Evolutionary conservation across 768 basidiomycete species (phyloP), one percentile per base, ranked within the genome.

Genomic region (Russula abietina): DNA sequence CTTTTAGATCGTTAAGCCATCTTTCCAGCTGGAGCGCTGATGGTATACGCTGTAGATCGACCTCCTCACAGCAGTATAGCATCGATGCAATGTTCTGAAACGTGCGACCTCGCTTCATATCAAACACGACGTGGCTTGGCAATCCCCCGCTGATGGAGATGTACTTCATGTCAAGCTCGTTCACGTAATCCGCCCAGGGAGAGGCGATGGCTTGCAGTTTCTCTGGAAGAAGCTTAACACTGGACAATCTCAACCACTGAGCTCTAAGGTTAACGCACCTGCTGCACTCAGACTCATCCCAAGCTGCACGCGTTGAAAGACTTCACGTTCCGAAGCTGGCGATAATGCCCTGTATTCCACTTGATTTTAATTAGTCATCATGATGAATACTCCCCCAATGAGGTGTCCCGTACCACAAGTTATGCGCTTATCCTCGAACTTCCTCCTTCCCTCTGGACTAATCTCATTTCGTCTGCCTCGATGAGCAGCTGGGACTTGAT

Each of bases 301-400:
- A 45, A 93, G 72, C 67, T 93, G 91, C 17, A 93, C 91, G 30
- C 91, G 79, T 67, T 89, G 87, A 69, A 90, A 91, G 24, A 92
- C 85, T 57, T 93, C 91, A 54, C 90, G 82, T 71, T 93, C 89
- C 4, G 78, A 75, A 6, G 77, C 76, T 14, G 81, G 77, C 2
- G 78, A 71, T 1, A 93, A 74, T 32, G 76, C 71, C 39, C 76
- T 72, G 67, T 92, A 93, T 72, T 91, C 88, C 53, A 90, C 90
- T 60, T 45, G 24, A 32, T 30, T 38, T 30, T 22, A 5, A 33
- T 59, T 33, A 62, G 48, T 26, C 17, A 28, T 33, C 26, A 33
- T 16, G 11, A 50, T 19, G 46, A 32, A 28, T 22, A 11, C n/a
- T 22, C 2, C 24, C 9, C 10, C 10, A n/a, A 14, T 33, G n/a